Base-by-base conservation (phyloP, 139 green algal genomes). In the Chlorella sorokiniana region DNA sequence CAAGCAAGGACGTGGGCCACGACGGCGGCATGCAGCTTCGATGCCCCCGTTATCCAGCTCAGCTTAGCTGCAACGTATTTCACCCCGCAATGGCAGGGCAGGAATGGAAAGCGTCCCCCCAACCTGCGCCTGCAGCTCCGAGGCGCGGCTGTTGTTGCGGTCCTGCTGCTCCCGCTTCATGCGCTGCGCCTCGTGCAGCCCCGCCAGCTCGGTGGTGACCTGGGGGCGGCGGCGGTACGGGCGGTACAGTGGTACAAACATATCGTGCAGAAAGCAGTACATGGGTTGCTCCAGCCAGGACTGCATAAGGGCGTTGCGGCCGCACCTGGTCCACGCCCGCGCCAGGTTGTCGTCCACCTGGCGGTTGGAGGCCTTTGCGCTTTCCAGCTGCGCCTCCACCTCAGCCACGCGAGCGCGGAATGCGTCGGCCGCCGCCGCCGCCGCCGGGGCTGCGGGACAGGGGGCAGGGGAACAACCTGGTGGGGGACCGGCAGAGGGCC, bases 141-240 rank as follows among this genome's bases (percentile, higher is more conserved):
- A 51, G 8, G 83, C 83, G 27, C 54, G 81, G 38, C 14, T 7
- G 37, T 87, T 65, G 56, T 91, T 90, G 8, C 52, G 33, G 45
- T 64, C 54, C 23, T 88, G 23, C 52, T 87, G 72, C 65, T 86
- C 77, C 33, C 74, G 59, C 78, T 88, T 90, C 77, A 93, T 68
- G 52, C 73, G 73, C 38, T 79, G 73, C 22, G 52, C 73, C 54
- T 79, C 73, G 1, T 9, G n/a, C 3, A 27, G 9, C 1, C 44
- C 40, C 31, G 51, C 61, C 29, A 81, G 75, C 56, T 71, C 59
- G 14, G 59, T n/a, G 0, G 44, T 42, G 16, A 81, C 40, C 75
- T 81, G 75, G 3, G 44, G 8, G 29, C n/a, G 48, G 5, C 3
- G 35, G n/a, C 1, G 3, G 7, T 27, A 45, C 2, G 5, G 1